These are phyloP conservation scores for Penicillium sp. DNA, from an alignment of 2,329 filamentous ascomycete species.

Conservation along the genomic window DNA sequence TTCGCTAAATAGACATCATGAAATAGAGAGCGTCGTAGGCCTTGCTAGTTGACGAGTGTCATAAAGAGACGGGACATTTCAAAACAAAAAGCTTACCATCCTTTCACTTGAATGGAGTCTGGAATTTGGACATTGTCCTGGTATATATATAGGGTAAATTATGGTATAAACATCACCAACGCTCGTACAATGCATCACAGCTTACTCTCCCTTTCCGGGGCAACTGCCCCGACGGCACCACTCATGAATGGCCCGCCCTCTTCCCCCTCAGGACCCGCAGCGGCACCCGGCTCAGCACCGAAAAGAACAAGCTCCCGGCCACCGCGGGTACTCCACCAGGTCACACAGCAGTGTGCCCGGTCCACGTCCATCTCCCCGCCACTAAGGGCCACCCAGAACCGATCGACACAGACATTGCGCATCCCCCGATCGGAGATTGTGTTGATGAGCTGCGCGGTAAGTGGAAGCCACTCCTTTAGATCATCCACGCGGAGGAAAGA, in stretches of 20 bases:
- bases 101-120: too few relatives aligned
- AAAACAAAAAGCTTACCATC: too few relatives aligned
- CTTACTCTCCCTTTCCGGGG: conserved; percentile 51
- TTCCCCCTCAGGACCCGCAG: conserved; percentile 13
- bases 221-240: conserved; percentile 49
- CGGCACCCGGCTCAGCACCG: conserved; percentile 33
- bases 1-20: not conserved
- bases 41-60: not conserved
- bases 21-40: too few relatives aligned
- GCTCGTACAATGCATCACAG: conserved; percentile 30
- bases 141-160: conserved; percentile 10
- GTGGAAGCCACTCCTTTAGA: conserved; percentile 78
- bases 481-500: conserved; percentile 70
- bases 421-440: conserved; percentile 62
- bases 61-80: too few relatives aligned
- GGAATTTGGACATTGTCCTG: conserved; percentile 1
- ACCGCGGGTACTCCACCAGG: conserved; percentile 77
- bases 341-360: conserved; percentile 73
- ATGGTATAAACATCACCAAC: conserved; percentile 9
- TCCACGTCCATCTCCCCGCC: conserved; percentile 88
- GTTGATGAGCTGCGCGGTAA: conserved; percentile 69
- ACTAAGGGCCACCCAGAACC: conserved; percentile 78
- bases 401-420: conserved; percentile 64
- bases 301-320: conserved; percentile 59
- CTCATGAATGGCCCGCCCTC: conserved; percentile 54